A percentile compares a stretch with the other conserved stretches of the same genome.
Conservation (phyloP, 257 asterid genomes). For the Coffea canephora region DNA sequence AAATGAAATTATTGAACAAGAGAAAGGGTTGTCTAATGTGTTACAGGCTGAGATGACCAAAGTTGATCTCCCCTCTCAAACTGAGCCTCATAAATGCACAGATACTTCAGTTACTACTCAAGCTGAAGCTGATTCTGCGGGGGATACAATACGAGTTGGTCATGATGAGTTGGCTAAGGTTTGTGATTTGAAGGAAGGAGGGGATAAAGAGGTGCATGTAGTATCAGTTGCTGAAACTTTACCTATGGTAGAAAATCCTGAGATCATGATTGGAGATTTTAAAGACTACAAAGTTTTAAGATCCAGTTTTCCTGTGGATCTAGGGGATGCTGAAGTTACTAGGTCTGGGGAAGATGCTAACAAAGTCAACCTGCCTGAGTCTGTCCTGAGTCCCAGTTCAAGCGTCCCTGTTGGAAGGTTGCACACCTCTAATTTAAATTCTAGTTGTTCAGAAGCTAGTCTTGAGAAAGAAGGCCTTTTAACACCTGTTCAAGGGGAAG, state of each 20-base stretch:
- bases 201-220: conserved; percentile 2
- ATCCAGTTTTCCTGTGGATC: conserved; percentile 30
- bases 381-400: conserved; percentile 16
- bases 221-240: conserved; percentile 16
- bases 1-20: conserved; percentile 16
- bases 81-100: conserved; percentile 18
- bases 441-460: conserved; percentile 13
- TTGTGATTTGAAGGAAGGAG: conserved; percentile 10
- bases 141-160: neutral
- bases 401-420: conserved; percentile 26
- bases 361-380: conserved; percentile 20
- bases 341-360: conserved; percentile 21
- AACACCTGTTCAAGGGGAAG: conserved; percentile 13
- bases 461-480: conserved; percentile 12
- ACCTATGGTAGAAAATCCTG: conserved; percentile 22
- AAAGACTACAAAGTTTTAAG: conserved; percentile 26
- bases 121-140: conserved; percentile 24
- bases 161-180: conserved; percentile 13
- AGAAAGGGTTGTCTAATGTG: conserved; percentile 25
- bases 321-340: conserved; percentile 30
- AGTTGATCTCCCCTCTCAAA: conserved; percentile 28
- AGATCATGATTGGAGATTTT: conserved; percentile 22
- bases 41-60: conserved; percentile 30
- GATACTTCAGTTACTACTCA: conserved; percentile 27
- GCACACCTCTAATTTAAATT: conserved; percentile 17